Evolutionary conservation across 108 stramenopile species (phyloP).

Genomic region (Discostella pseudostelligera): DNA sequence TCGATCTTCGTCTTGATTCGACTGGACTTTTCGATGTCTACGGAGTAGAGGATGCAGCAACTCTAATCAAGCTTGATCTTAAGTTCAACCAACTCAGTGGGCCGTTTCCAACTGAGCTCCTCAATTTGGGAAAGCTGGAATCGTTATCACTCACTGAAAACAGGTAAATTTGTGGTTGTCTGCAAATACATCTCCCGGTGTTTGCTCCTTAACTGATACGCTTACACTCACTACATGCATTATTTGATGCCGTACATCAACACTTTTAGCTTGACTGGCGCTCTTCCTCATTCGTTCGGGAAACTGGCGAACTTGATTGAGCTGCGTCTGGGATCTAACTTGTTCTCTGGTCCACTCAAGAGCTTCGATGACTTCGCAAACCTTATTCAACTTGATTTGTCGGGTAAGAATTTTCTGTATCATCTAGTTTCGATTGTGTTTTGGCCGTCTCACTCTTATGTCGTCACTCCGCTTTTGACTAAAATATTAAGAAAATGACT

Average conservation of each 20-base stretch:
- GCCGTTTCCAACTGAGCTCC: constrained; percentile 56
- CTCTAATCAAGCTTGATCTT: constrained; percentile 72
- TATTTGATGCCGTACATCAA: too few relatives aligned
- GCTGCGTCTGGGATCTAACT: constrained; percentile 48
- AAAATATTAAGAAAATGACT: constrained; percentile 40
- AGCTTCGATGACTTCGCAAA: constrained; percentile 31
- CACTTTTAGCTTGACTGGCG: constrained; percentile 40
- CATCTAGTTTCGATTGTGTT: too few relatives aligned
- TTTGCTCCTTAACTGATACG: too few relatives aligned
- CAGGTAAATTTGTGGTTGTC: constrained; percentile 19
- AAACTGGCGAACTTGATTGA: constrained; percentile 21
- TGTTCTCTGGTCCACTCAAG: constrained; percentile 31
- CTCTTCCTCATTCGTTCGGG: constrained; percentile 30
- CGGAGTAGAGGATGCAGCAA: constrained; percentile 59
- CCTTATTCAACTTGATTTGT: constrained; percentile 40
- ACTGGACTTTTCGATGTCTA: constrained; percentile 68
- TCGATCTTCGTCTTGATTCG: constrained; percentile 69
- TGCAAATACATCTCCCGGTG: background rate
- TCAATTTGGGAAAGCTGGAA: constrained; percentile 50
- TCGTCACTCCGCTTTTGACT: constrained; percentile 14
- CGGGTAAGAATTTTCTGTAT: too few relatives aligned
- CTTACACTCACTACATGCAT: too few relatives aligned
- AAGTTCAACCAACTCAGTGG: constrained; percentile 75
- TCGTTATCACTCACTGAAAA: constrained; percentile 57
- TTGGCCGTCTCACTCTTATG: background rate